phyloP scores from a whole-genome alignment of 257 asterid genomes.

The Mentha longifolia region DNA sequence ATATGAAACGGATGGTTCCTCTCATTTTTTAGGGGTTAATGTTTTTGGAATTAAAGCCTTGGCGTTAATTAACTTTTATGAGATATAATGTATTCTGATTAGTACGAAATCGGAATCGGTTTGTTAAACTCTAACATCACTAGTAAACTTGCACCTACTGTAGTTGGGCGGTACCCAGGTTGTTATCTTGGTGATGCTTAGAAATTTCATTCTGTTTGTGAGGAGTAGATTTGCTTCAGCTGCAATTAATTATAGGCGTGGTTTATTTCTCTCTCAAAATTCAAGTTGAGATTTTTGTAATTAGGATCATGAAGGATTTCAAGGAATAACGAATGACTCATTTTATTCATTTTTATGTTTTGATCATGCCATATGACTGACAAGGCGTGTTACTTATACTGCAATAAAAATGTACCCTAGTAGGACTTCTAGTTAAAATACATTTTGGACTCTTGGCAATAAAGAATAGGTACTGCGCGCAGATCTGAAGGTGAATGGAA shows the following conservation, averaged over 20 bases:
- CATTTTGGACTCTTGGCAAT: conserved; percentile 8
- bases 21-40: conserved; percentile 9
- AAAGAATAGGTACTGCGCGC: not conserved
- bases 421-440: not conserved
- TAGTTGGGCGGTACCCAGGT: conserved; percentile 4
- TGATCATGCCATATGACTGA: conserved; percentile 20
- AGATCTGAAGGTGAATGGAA: conserved; percentile 4
- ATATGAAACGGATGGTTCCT: not conserved
- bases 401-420: conserved; percentile 14
- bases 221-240: conserved; percentile 19
- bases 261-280: not conserved
- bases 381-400: conserved; percentile 3
- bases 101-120: conserved; percentile 10
- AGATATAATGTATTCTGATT: conserved; percentile 21
- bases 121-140: not conserved
- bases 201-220: not conserved
- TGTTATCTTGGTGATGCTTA: conserved; percentile 25
- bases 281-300: conserved; percentile 10
- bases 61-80: conserved; percentile 9
- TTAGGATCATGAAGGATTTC: conserved; percentile 3
- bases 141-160: not conserved
- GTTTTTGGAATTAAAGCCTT: conserved; percentile 23
- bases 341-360: conserved; percentile 6
- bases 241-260: conserved; percentile 12
- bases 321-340: not conserved